Base-by-base conservation (phyloP, 306 rosid species). In the Citrullus amarus region DNA sequence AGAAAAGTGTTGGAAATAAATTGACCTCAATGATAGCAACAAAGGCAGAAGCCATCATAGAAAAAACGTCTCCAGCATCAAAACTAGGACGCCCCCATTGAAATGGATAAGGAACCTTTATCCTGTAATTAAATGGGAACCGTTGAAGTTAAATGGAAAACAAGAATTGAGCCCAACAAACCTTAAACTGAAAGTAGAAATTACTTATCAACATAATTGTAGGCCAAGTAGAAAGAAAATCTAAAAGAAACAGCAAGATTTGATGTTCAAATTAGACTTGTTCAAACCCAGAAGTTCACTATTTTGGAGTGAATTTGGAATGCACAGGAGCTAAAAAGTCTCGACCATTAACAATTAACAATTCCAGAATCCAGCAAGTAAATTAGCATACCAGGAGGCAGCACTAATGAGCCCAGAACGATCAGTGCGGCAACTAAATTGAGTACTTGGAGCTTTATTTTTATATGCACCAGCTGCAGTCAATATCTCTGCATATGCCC, bases 31-130 rank as follows among this genome's bases (percentile, higher is more conserved):
- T 20, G 59, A 91, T 67, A 63, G 98, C 89, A 80, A 92, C 97
- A 18, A 95, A 71, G 80, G 89, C 84, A 76, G 98, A 84, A 79
- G 93, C 92, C 81, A 85, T 58, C 91, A 92, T 87, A 53, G 91
- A 90, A 80, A 95, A 84, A 81, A 53, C 65, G 85, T 95, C 96
- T 48, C 97, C 96, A 17, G 80, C 93, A 80, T 95, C 62, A 79
- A 95, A 91, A 68, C 86, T 43, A 44, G 97, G 96, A 56, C 84
- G 10, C 28, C 96, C 97, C 98, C 98, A 95, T 87, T 88, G 98
- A 86, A 92, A 88, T 57, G 98, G 98, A 86, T 88, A 92, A 51
- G 98, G 98, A 81, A 92, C 79, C 85, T 92, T 90, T 78, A 94
- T 74, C 98, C 98, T 95, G 87, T 84, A 83, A 51, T 60, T 65